These are phyloP conservation scores for Ophioceras dolichostomum DNA, from an alignment of 2,329 filamentous ascomycete genomes.

Conservation along the genomic window DNA sequence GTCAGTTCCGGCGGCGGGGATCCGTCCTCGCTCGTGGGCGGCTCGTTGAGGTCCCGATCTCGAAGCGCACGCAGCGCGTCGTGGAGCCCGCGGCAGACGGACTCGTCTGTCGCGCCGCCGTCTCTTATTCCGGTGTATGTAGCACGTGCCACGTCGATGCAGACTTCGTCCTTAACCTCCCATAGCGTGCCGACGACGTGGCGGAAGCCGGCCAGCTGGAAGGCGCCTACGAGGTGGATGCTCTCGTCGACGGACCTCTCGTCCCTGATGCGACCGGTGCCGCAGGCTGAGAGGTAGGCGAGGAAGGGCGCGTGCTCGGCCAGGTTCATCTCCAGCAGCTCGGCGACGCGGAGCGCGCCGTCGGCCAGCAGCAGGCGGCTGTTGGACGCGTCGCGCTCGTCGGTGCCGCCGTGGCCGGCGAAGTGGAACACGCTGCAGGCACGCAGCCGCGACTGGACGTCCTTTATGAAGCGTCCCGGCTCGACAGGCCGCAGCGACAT, in stretches of 20 bases:
- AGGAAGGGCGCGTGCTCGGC: slow-evolving; percentile 14
- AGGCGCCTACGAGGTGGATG: slow-evolving; percentile 22
- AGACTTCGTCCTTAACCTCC: slow-evolving; percentile 18
- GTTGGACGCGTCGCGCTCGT: neutral
- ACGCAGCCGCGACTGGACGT: neutral
- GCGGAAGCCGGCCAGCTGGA: slow-evolving; percentile 23
- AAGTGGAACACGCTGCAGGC: neutral
- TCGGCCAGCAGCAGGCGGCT: neutral
- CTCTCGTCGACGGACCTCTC: slow-evolving; percentile 19
- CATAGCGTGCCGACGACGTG: slow-evolving; percentile 29
- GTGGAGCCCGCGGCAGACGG: no score
- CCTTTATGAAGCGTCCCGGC: neutral
- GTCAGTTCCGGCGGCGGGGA: no score
- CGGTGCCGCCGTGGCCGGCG: neutral
- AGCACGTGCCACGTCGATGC: no score
- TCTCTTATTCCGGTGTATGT: no score
- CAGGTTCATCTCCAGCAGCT: slow-evolving; percentile 1
- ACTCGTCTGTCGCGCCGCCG: no score
- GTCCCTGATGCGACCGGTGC: slow-evolving; percentile 14
- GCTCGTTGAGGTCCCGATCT: no score
- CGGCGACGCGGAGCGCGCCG: slow-evolving; percentile 10
- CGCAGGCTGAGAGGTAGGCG: slow-evolving; percentile 25
- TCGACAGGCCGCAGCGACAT: neutral
- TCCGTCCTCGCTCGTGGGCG: no score
- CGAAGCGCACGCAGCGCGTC: no score